A percentile compares a stretch with the other conserved stretches of the same genome.
Evolutionary conservation across 2,329 filamentous ascomycete genomes (phyloP).

Genomic region (Tolypocladium amazonense): DNA sequence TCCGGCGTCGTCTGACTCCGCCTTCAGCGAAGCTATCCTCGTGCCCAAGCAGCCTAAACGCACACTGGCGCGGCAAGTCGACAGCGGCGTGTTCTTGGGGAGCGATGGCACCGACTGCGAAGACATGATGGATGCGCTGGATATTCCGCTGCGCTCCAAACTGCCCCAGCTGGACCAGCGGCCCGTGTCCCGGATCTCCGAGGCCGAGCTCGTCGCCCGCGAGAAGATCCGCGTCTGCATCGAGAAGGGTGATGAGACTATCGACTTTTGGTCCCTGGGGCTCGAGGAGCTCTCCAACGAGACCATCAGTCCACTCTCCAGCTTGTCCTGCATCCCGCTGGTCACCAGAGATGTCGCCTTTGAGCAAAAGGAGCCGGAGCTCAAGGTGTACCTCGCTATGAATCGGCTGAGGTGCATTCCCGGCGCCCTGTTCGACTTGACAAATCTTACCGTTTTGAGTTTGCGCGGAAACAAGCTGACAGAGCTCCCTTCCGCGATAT

Average conservation of each 20-base stretch:
- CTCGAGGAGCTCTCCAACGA: conserved; percentile 44
- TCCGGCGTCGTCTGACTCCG: conserved; percentile 37
- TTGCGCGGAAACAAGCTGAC: conserved; percentile 52
- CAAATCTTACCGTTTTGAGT: conserved; percentile 53
- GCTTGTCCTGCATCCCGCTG: conserved; percentile 42
- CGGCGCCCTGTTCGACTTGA: conserved; percentile 48
- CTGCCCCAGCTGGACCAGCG: conserved; percentile 26
- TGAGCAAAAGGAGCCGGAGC: conserved; percentile 42
- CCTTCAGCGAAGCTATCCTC: conserved; percentile 27
- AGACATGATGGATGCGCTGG: conserved; percentile 22
- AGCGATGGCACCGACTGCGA: conserved; percentile 44
- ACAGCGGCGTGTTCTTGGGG: conserved; percentile 61
- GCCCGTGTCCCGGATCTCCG: conserved; percentile 18
- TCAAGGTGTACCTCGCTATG: conserved; percentile 50
- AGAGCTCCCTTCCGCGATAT: conserved; percentile 50
- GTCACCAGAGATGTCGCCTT: conserved; percentile 49
- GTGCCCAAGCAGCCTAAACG: conserved; percentile 32
- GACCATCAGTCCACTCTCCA: conserved; percentile 44
- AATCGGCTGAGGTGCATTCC: conserved; percentile 50
- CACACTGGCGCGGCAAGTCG: conserved; percentile 46
- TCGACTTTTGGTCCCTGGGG: conserved; percentile 51
- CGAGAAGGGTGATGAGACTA: conserved; percentile 45
- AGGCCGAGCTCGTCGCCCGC: conserved; percentile 33
- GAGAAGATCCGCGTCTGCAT: conserved; percentile 39
- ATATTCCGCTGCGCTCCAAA: conserved; percentile 20